Base-by-base conservation (phyloP, 768 basidiomycete genomes). In the Lyophyllum atratum region DNA sequence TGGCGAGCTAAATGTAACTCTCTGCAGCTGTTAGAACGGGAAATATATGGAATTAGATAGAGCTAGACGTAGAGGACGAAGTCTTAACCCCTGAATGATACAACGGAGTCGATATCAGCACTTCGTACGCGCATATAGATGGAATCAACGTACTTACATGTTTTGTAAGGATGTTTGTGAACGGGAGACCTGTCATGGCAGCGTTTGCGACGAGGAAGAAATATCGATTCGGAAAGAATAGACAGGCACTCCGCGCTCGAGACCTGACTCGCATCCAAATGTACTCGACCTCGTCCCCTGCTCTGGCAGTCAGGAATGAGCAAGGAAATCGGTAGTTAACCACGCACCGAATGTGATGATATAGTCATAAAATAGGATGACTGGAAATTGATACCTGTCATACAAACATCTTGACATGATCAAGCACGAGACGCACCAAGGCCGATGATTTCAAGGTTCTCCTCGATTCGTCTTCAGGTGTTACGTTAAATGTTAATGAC, bases 271-370 rank as follows among this genome's bases (percentile, higher is more conserved):
- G 46, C 12, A 19, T 45, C 59, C 59, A 60, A 21, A 60, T n/a
- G 34, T 53, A 56, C 10, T 60, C 46, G 14, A 56, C 51, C 22
- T 60, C 59, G 17, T 53, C 29, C 17, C 40, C 59, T 60, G 15
- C 17, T 4, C 21, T n/a, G 15, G 24, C 12, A 46, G 21, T 51
- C 21, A 39, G 49, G 2, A 33, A 22, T 37, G 11, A 39, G 37
- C 14, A 12, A 22, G 5, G 24, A 39, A 1, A 33, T 10, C 1
- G 6, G n/a, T 11, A 29, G 29, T 33, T 37, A 17, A 6, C 14
- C 37, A 24, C 49, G 9, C 17, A 51, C 49, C 34, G 24, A 51
- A 39, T 11, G 49, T 51, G n/a, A 51, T 15, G 34, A 51, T 24
- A 25, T 51, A 34, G 37, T 51, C 49, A 31, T 51, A 51, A 25